A percentile compares a stretch with the other conserved stretches of the same genome.
These are phyloP conservation scores for Luffa acutangula DNA, from an alignment of 306 rosid species.

Conservation along the genomic window DNA sequence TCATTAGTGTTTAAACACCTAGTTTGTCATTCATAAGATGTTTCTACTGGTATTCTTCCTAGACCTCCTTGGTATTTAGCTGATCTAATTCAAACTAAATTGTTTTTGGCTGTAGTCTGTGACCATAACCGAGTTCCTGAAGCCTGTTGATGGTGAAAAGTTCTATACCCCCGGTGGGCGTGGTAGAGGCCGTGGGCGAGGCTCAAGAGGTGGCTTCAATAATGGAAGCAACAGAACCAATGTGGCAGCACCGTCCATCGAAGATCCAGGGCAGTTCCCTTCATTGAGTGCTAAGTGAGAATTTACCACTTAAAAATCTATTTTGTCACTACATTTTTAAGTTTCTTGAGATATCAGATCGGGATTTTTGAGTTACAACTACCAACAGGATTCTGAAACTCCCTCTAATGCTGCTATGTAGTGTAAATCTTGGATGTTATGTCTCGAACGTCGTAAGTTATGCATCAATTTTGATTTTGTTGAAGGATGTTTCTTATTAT, in stretches of 20 bases:
- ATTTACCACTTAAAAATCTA: constrained; percentile 6
- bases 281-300: constrained; percentile 77
- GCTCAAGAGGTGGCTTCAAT: constrained; percentile 49
- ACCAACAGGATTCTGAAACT: constrained; percentile 20
- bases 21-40: neutral
- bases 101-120: constrained; percentile 37
- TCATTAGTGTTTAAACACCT: too few relatives aligned
- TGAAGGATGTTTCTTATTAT: neutral
- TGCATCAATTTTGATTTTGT: constrained; percentile 31
- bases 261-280: constrained; percentile 81
- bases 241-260: constrained; percentile 66
- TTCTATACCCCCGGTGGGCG: constrained; percentile 52
- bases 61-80: neutral
- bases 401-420: constrained; percentile 19
- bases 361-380: constrained; percentile 22
- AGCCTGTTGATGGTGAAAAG: constrained; percentile 81
- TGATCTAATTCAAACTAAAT: neutral
- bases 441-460: constrained; percentile 22
- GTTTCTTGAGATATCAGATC: constrained; percentile 15
- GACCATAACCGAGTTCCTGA: constrained; percentile 83
- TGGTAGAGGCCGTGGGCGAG: constrained; percentile 81
- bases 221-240: constrained; percentile 33
- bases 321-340: constrained; percentile 10
- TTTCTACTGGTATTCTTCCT: neutral
- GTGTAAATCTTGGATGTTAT: constrained; percentile 38